Percentiles rank a stretch among this genome's conserved stretches.
Conservation (phyloP, 1,139 yeast genomes). For the Eremothecium sinecaudum region DNA sequence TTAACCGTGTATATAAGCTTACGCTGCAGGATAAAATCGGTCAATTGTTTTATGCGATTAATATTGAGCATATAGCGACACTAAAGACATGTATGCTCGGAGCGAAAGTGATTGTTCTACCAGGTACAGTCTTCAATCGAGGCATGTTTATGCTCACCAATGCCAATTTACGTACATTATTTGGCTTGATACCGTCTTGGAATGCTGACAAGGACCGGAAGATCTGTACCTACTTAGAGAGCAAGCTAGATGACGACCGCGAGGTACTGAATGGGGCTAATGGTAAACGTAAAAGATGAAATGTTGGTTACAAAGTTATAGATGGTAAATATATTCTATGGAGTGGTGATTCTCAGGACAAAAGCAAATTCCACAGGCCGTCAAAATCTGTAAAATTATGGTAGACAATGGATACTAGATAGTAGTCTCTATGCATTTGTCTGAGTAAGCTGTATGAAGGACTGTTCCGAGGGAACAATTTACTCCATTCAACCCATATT, state of each 20-base stretch:
- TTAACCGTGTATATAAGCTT: slow-evolving; percentile 27
- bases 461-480: slow-evolving; percentile 46
- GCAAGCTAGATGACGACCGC: slow-evolving; percentile 14
- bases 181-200: slow-evolving; percentile 27
- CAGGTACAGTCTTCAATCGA: slow-evolving; percentile 22
- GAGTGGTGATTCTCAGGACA: slow-evolving; percentile 15
- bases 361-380: slow-evolving; percentile 66
- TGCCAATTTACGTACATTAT: slow-evolving; percentile 18
- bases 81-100: slow-evolving; percentile 21
- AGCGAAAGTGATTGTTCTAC: slow-evolving; percentile 23
- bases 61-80: slow-evolving; percentile 24
- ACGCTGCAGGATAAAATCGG: slow-evolving; percentile 35
- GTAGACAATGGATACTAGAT: slow-evolving; percentile 73
- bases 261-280: neutral
- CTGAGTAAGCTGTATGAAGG: slow-evolving; percentile 52
- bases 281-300: slow-evolving; percentile 2
- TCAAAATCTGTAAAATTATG: slow-evolving; percentile 71
- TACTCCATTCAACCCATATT: slow-evolving; percentile 88
- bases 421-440: slow-evolving; percentile 51
- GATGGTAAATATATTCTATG: slow-evolving; percentile 2
- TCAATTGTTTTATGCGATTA: slow-evolving; percentile 33
- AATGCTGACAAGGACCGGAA: slow-evolving; percentile 27
- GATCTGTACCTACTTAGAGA: slow-evolving; percentile 22
- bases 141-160: slow-evolving; percentile 25
- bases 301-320: no score